Evolutionary conservation across 106 monocot species (phyloP).

Genomic region (Triglochin maritima): DNA sequence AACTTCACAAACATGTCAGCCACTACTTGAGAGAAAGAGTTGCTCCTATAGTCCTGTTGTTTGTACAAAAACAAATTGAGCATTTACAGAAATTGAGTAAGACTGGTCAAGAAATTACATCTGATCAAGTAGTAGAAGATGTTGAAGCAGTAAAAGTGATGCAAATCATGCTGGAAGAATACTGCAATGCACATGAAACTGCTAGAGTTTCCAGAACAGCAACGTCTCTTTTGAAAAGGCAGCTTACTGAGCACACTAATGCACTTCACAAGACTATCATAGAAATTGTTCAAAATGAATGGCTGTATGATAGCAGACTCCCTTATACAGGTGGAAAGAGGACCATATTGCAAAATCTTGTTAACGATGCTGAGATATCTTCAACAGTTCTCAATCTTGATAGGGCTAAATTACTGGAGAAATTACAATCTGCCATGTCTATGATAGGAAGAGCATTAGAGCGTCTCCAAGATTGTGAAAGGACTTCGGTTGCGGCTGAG

Average conservation of each 20-base stretch:
- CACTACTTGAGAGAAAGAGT: conserved; percentile 65
- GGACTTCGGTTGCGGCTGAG: conserved; percentile 54
- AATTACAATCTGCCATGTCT: conserved; percentile 63
- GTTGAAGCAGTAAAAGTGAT: conserved; percentile 37
- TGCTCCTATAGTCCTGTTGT: conserved; percentile 46
- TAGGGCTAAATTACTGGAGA: conserved; percentile 58
- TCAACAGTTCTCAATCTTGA: conserved; percentile 43
- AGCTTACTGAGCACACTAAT: conserved; percentile 49
- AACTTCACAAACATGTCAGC: conserved; percentile 41
- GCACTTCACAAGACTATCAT: conserved; percentile 46
- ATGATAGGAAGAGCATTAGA: conserved; percentile 49
- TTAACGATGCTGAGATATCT: conserved; percentile 38
- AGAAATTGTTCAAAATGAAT: conserved; percentile 80
- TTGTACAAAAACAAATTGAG: conserved; percentile 43
- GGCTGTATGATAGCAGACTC: conserved; percentile 57
- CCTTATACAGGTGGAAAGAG: conserved; percentile 37
- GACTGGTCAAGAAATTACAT: conserved; percentile 22
- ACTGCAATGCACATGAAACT: conserved; percentile 82
- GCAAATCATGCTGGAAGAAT: conserved; percentile 76
- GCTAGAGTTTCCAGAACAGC: conserved; percentile 66
- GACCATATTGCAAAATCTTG: conserved; percentile 37
- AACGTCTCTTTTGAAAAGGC: conserved; percentile 55
- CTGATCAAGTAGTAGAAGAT: conserved; percentile 40
- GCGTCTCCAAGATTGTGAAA: conserved; percentile 63
- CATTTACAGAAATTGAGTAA: conserved; percentile 30